Evolutionary conservation across 305 asterid genomes (phyloP), one percentile per base, ranked within the genome.

Genomic region (Fraxinus paxiana): DNA sequence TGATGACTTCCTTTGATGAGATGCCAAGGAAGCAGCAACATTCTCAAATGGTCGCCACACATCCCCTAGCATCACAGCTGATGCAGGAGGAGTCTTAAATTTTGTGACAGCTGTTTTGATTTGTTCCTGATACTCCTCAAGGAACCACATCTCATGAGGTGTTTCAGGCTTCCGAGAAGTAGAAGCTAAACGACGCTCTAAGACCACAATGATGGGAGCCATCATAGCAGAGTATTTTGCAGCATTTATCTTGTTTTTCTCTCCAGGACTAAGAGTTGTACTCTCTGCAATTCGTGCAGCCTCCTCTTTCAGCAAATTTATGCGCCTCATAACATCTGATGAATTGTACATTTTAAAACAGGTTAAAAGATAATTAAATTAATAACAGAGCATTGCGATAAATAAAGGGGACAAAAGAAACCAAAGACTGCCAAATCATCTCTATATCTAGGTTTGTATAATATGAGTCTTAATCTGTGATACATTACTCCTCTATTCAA

Each of bases 141-240:
- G 85, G 89, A 96, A 96, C 97, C 98, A 90, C 83, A 82, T 76
- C 83, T 96, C 99, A 83, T 96, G 99, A 82, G 98, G 97, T n/a
- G 99, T 96, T 90, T 94, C 98, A 74, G 99, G 98, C 89, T 86
- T 90, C 84, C 93, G 89, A 82, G 98, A 93, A 28, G 99, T 94
- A 80, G 98, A 96, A 84, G 92, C 88, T 87, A 96, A 91, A 77
- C 99, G 98, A 75, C 99, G 99, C 88, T 96, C 99, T 84, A 96
- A 86, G 83, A 90, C 97, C 79, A 96, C 98, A 85, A 91, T 87
- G 82, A 94, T 90, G 61, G 99, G 98, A 81, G 99, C 97, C 99
- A 94, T 96, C 99, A 96, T 96, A 81, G 99, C 99, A 3, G 98
- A 92, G 89, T 94, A 96, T 85, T 96, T 96, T 2, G 99, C 98